Percentiles rank a stretch among this genome's conserved stretches.
Evolutionary conservation across 306 rosid species (phyloP).

Genomic region (Rosa rugosa): DNA sequence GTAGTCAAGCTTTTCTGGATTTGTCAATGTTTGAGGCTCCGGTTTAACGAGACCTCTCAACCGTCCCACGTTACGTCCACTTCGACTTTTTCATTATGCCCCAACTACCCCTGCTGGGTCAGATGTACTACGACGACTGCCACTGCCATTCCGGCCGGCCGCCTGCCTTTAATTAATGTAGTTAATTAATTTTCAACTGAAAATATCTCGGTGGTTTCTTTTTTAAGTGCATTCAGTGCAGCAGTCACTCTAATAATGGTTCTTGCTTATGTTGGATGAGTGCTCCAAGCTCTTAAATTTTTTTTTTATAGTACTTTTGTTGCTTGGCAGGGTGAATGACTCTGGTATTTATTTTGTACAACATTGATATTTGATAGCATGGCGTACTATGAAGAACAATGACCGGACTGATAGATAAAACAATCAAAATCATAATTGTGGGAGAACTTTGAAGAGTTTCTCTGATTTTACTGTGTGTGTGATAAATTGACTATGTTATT

Average conservation of each 20-base stretch:
- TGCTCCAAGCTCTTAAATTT: background rate
- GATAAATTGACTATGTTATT: no score
- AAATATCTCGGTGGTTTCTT: background rate
- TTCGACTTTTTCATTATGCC: constrained; percentile 17
- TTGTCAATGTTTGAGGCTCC: constrained; percentile 84
- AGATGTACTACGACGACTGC: constrained; percentile 16
- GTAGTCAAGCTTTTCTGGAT: constrained; percentile 43
- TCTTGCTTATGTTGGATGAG: background rate
- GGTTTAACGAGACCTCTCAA: constrained; percentile 48
- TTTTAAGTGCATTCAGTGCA: background rate
- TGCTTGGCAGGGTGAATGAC: background rate
- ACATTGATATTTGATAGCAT: no score
- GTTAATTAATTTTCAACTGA: background rate
- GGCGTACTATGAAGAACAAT: background rate
- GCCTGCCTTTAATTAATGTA: no score
- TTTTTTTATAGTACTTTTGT: background rate
- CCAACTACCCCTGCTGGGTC: constrained; percentile 21
- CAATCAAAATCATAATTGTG: no score
- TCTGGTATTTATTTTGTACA: background rate
- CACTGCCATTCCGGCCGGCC: constrained; percentile 21
- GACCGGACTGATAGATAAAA: no score
- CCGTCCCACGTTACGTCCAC: constrained; percentile 60
- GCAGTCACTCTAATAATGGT: background rate
- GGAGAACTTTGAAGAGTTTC: no score
- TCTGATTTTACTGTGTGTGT: no score